Base-by-base conservation (phyloP, 2,329 filamentous ascomycete species). In the Calonectria montana region DNA sequence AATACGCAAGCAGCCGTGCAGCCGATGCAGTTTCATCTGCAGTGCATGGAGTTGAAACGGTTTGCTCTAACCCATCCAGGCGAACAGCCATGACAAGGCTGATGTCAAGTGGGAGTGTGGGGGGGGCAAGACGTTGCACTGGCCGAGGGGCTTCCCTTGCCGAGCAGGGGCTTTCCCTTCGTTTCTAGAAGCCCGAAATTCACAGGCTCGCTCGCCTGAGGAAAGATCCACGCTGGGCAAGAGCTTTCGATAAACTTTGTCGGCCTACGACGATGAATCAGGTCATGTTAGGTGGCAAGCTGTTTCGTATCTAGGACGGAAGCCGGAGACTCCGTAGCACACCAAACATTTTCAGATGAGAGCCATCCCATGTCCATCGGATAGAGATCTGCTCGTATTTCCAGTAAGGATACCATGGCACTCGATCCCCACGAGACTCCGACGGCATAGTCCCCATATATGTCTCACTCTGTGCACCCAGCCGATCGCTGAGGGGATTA, bases 11-110 rank as follows among this genome's bases (percentile, higher is more conserved):
- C 50, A 21, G 53, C 61, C 61, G 50, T 69, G 67, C 59, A 69
- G 67, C 47, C 57, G 69, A 71, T 53, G 69, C 43, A 37, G 64
- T 64, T 71, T 71, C 64, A 67, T 71, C 64, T 67, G 64, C 39
- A 57, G 39, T 62, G 57, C 55, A 67, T 67, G 39, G 47, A 67
- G 48, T 67, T 64, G 64, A 70, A 66, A 67, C 63, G 62, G 55
- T 53, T 63, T 59, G 43, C 48, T 39, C 41, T 67, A 45, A 39
- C 53, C 65, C n/a, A 23, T 64, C 62, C n/a, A 50, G 55, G 31
- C 53, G 53, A 47, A 27, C 55, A 53, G 39, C 35, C 55, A 53
- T n/a, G 18, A 45, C 69, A 64, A 45, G 47, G 39, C 64, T 67
- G 64, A 67, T 71, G 59, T 47, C 29, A 48, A 59, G 53, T 53